A percentile compares a stretch with the other conserved stretches of the same genome.
Evolutionary conservation across 139 green algal genomes (phyloP).

Genomic region (Closterium sp.): DNA sequence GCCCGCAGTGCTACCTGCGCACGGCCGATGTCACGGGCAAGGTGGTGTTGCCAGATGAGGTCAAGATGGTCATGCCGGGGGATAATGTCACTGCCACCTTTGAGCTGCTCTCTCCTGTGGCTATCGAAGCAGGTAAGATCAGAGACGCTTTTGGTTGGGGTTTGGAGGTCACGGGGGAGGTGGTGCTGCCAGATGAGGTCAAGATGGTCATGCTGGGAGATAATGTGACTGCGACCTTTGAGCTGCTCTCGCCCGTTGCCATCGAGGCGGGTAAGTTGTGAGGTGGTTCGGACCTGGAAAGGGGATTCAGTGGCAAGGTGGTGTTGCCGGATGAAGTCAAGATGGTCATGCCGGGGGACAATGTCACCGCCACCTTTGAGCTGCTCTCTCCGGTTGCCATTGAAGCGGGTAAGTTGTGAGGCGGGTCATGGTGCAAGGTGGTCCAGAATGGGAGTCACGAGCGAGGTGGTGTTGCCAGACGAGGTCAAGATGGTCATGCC

Average conservation of each 20-base stretch:
- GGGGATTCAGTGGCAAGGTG: conserved; percentile 77
- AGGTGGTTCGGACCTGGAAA: neutral
- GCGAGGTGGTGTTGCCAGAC: conserved; percentile 78
- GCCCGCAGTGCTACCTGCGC: conserved; percentile 95
- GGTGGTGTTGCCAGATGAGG: conserved; percentile 78
- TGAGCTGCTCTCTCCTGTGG: conserved; percentile 72
- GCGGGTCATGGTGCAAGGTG: neutral
- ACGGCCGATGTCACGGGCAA: conserved; percentile 91
- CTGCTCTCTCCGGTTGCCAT: neutral
- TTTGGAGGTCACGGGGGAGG: conserved; percentile 82
- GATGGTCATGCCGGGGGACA: conserved; percentile 99
- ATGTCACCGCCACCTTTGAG: conserved; percentile 84
- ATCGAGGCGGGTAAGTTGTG: neutral
- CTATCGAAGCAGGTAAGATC: conserved; percentile 48
- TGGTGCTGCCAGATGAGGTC: conserved; percentile 77
- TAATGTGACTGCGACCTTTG: conserved; percentile 85
- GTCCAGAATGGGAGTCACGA: conserved; percentile 62
- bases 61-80: conserved; percentile 97
- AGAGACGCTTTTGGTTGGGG: too few relatives aligned
- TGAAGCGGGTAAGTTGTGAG: neutral
- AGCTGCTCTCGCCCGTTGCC: conserved; percentile 67
- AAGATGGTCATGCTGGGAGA: conserved; percentile 99
- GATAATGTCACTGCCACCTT: conserved; percentile 90
- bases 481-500: conserved; percentile 96
- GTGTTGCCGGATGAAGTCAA: conserved; percentile 77